These are phyloP conservation scores for Diversispora eburnea DNA, from an alignment of 192 early-diverging fungal genomes.

Conservation along the genomic window DNA sequence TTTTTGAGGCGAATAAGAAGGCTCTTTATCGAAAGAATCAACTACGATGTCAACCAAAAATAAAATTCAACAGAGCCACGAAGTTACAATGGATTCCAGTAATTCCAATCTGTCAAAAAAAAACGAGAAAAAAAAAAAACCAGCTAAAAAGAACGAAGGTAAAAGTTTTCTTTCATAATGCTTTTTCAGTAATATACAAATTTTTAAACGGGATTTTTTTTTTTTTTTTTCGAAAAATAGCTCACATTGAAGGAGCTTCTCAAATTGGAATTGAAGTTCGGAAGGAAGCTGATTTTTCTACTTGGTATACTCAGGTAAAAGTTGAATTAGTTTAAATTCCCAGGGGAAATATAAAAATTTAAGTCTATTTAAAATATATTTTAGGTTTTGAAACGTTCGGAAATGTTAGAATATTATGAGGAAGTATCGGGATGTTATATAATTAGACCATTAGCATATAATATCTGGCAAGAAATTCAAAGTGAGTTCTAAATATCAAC, in stretches of 20 bases:
- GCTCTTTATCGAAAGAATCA: too few species aligned
- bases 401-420: slow-evolving; percentile 99
- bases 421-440: slow-evolving; percentile 95
- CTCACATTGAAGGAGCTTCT: slow-evolving; percentile 54
- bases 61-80: too few species aligned
- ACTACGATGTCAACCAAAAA: too few species aligned
- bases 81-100: too few species aligned
- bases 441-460: slow-evolving; percentile 91
- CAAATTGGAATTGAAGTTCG: slow-evolving; percentile 82
- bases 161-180: too few species aligned
- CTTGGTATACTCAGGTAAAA: slow-evolving; percentile 86
- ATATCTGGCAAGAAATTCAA: slow-evolving; percentile 96
- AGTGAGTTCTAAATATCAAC: slow-evolving; percentile 39
- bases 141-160: too few species aligned
- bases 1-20: too few species aligned
- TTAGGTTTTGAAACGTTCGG: slow-evolving; percentile 79
- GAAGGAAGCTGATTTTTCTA: slow-evolving; percentile 89
- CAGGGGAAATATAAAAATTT: not conserved
- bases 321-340: not conserved
- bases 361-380: not conserved
- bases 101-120: too few species aligned
- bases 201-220: too few species aligned
- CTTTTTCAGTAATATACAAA: too few species aligned
- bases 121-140: too few species aligned
- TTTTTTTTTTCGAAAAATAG: slow-evolving; percentile 14